A percentile compares a stretch with the other conserved stretches of the same genome.
These are phyloP conservation scores for Moesziomyces sp. DNA, from an alignment of 1,284 basidiomycete species.

Conservation along the genomic window DNA sequence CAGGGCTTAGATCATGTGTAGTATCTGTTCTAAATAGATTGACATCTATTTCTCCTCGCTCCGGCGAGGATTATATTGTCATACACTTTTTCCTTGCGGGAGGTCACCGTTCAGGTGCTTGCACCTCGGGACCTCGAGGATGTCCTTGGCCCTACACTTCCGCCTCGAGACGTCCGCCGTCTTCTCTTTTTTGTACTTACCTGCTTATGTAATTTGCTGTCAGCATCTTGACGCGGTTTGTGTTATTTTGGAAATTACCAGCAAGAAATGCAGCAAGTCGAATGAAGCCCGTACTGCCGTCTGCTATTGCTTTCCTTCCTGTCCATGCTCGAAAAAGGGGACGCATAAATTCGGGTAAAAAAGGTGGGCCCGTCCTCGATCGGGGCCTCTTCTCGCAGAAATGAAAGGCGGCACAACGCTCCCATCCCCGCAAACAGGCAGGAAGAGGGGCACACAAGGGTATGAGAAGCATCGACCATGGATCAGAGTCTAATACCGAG, in stretches of 20 bases:
- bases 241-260: not conserved
- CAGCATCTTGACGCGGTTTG: not conserved
- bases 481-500: too few relatives aligned
- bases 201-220: conserved; percentile 39
- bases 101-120: conserved; percentile 47
- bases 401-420: too few relatives aligned
- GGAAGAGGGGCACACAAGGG: too few relatives aligned
- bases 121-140: conserved; percentile 46
- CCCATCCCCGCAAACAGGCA: too few relatives aligned
- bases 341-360: conserved; percentile 2
- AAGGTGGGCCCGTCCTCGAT: not conserved
- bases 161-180: conserved; percentile 53
- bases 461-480: too few relatives aligned
- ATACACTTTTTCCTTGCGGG: conserved; percentile 53
- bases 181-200: conserved; percentile 22
- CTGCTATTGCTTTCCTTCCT: too few relatives aligned
- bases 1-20: conserved; percentile 63
- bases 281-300: too few relatives aligned
- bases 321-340: not conserved
- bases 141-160: conserved; percentile 59
- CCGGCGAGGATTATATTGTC: conserved; percentile 49
- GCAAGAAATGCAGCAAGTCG: too few relatives aligned
- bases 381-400: too few relatives aligned
- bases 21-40: conserved; percentile 63
- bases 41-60: conserved; percentile 56